Base-by-base conservation (phyloP, 2,329 filamentous ascomycete species). In the Alternaria postmessia region DNA sequence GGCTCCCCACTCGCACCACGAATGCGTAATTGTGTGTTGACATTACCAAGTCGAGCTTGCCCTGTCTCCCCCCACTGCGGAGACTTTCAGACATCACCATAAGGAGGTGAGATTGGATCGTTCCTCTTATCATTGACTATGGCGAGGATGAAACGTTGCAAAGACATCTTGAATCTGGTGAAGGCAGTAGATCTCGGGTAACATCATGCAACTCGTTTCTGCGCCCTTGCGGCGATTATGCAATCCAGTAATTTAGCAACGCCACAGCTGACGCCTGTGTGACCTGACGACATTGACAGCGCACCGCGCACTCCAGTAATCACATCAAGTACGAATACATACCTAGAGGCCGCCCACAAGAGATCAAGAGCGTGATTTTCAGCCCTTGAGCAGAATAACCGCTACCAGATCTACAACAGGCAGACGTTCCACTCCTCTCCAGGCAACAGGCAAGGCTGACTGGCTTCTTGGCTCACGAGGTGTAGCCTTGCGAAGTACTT, bases 391-490 rank as follows among this genome's bases (percentile, higher is more conserved):
- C 12, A 36, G 12, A 36, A 16, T 36, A 7, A 5, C 32, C 18
- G 32, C 42, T 43, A 32, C 36, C 49, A 43, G n/a, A 49, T 28
- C n/a, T 26, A 24, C 32, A 14, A 36, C 43, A 59, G 57, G 46
- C 46, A 62, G 56, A 54, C 49, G 30, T 41, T 48, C 38, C 47
- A 43, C 24, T 3, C 14, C 32, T n/a, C 7, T 41, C 22, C 41
- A 64, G 59, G 62, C 60, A 63, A 48, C 62, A 63, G 52, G 34
- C 9, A 54, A 56, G 53, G 32, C 53, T 60, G 49, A 55, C 54
- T 53, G 46, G 47, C 56, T n/a, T 36, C 30, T 49, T 49, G 46
- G 28, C 34, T 49, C 30, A 16, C 28, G 24, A 55, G 20, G 39
- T 47, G 41, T 48, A 42, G 32, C 49, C 56, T 57, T 26, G 46